Percentiles rank a stretch among this genome's conserved stretches.
Evolutionary conservation across 202 grass and related monocot genomes (phyloP).

Genomic region (Tripidium arundinaceum): DNA sequence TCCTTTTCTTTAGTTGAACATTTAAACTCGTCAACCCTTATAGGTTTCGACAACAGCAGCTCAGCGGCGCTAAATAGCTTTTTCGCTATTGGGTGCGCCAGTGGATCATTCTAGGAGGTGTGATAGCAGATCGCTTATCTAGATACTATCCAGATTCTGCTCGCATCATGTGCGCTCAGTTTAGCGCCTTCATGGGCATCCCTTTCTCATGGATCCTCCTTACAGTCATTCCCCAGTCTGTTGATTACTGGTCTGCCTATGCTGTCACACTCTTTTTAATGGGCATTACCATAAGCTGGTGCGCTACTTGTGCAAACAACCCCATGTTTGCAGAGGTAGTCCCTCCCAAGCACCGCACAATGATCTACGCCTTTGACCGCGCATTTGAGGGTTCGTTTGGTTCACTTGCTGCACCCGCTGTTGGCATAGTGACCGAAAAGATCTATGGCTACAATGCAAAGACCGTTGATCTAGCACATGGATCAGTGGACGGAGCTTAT

Average conservation of each 20-base stretch:
- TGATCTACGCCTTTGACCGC: too few species aligned
- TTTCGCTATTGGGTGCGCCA: conserved; percentile 76
- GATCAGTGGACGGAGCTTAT: conserved; percentile 65
- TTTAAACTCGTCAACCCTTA: conserved; percentile 16
- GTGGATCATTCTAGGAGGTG: conserved; percentile 64
- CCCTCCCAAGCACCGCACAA: conserved; percentile 72
- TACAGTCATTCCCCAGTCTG: conserved; percentile 65
- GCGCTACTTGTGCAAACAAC: conserved; percentile 84
- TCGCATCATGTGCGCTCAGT: conserved; percentile 92
- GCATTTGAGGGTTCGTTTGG: too few species aligned
- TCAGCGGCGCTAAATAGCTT: conserved; percentile 83
- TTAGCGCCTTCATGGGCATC: conserved; percentile 98
- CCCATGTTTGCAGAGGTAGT: conserved; percentile 95
- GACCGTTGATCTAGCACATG: conserved; percentile 47
- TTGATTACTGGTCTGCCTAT: conserved; percentile 67
- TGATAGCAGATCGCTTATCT: conserved; percentile 73
- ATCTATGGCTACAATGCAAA: conserved; percentile 73
- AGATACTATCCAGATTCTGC: conserved; percentile 62
- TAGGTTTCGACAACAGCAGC: conserved; percentile 82
- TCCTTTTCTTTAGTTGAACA: not conserved
- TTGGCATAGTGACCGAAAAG: conserved; percentile 75
- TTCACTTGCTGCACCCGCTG: too few species aligned
- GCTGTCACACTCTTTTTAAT: conserved; percentile 77
- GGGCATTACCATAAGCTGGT: conserved; percentile 95
- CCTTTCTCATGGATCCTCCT: conserved; percentile 87